Evolutionary conservation across 371 early-diverging fungal genomes (phyloP).

Genomic region (Mucor lusitanicus): DNA sequence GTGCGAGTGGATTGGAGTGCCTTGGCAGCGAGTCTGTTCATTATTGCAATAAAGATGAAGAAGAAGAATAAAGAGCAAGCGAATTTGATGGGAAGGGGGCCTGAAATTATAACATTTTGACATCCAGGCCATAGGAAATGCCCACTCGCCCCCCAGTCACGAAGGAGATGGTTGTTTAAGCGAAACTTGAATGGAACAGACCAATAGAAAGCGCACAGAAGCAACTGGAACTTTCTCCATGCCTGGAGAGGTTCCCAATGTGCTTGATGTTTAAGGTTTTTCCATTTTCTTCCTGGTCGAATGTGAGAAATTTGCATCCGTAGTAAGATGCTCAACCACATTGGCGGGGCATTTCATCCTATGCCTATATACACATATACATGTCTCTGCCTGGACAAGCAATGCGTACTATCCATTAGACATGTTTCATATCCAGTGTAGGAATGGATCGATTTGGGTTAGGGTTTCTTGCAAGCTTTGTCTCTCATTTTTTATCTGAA

Average conservation of each 20-base stretch:
- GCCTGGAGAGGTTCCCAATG: background rate
- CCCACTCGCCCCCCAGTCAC: background rate
- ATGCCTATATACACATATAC: too few species aligned
- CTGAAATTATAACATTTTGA: slow-evolving; percentile 12
- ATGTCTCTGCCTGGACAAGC: too few species aligned
- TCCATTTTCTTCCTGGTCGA: background rate
- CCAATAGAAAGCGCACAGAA: slow-evolving; percentile 6
- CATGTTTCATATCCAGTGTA: slow-evolving; percentile 8
- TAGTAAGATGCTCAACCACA: too few species aligned
- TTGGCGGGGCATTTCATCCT: too few species aligned
- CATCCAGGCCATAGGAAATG: background rate
- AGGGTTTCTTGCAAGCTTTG: background rate
- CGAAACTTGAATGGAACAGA: background rate
- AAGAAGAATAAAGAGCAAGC: background rate
- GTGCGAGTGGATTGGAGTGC: slow-evolving; percentile 36
- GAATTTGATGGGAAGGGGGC: slow-evolving; percentile 18
- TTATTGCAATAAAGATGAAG: slow-evolving; percentile 6
- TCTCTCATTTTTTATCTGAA: background rate
- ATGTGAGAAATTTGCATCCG: background rate
- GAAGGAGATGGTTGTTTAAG: background rate
- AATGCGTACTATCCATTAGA: too few species aligned
- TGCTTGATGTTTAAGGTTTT: background rate
- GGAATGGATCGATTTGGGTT: background rate
- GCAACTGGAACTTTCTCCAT: slow-evolving; percentile 10
- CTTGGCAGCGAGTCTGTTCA: slow-evolving; percentile 49